Evolutionary conservation across 331 rosid species (phyloP).

Genomic region (Quercus phellos): DNA sequence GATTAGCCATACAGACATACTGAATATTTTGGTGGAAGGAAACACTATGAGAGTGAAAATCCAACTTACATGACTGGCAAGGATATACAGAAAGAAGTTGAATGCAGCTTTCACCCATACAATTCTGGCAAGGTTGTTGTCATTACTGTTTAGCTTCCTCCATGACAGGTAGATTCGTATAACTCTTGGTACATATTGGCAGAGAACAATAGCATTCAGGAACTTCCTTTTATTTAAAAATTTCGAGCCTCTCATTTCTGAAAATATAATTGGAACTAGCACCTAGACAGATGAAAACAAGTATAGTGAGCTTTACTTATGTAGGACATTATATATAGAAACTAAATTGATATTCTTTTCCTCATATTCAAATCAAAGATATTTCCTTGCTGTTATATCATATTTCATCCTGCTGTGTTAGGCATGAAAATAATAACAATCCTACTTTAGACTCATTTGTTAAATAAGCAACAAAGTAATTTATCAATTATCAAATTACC

Average conservation of each 20-base stretch:
- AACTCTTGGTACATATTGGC: slow-evolving; percentile 23
- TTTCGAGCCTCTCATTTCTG: not conserved
- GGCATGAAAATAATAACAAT: too few species aligned
- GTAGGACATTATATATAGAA: not conserved
- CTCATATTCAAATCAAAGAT: too few species aligned
- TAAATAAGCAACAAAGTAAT: too few species aligned
- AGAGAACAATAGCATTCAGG: slow-evolving; percentile 1
- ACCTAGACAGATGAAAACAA: not conserved
- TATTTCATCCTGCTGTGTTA: too few species aligned
- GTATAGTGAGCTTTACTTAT: not conserved
- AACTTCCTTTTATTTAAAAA: not conserved
- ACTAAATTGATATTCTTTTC: not conserved
- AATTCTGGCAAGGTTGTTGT: slow-evolving; percentile 5
- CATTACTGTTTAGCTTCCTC: slow-evolving; percentile 4
- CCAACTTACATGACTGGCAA: slow-evolving; percentile 33
- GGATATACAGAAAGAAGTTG: slow-evolving; percentile 20
- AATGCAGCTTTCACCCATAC: not conserved
- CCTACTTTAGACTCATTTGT: too few species aligned
- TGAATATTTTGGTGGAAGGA: too few species aligned
- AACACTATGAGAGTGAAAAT: too few species aligned
- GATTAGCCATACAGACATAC: too few species aligned
- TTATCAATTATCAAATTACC: too few species aligned
- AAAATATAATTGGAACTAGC: not conserved
- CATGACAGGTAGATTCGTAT: slow-evolving; percentile 14
- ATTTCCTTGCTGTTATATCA: too few species aligned